Evolutionary conservation across 169 alveolate species (phyloP), one percentile per base, ranked within the genome.

Genomic region (Theileria equi): DNA sequence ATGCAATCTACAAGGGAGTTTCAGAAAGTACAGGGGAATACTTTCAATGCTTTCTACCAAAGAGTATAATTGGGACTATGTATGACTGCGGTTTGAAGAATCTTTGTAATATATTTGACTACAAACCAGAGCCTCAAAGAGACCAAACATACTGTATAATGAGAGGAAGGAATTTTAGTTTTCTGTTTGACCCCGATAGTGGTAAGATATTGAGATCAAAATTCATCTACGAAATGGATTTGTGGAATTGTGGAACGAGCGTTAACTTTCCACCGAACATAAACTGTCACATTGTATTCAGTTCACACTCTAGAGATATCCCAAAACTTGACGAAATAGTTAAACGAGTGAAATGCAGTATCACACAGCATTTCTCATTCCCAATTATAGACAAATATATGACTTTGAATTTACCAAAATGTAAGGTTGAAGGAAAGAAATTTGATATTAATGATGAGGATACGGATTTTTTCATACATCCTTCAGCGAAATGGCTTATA

Each of bases 211-310:
- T 60, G 13, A 38, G 23, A 8, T 31, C 62, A 13, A 60, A 29
- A 8, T 21, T 43, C 53, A 6, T 13, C 0, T 25, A 13, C 3
- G n/a, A 45, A 10, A 74, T 74, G 84, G 84, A 74, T 62, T 32
- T 50, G 53, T 60, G 66, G 71, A 74, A 74, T 19, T 16, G 55
- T 10, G 43, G 60, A n/a, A n/a, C n/a, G n/a, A n/a, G n/a, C n/a
- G n/a, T n/a, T n/a, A n/a, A n/a, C n/a, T n/a, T n/a, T n/a, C n/a
- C n/a, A n/a, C n/a, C n/a, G n/a, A n/a, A n/a, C n/a, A n/a, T n/a
- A n/a, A n/a, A n/a, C n/a, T n/a, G n/a, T n/a, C n/a, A n/a, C n/a
- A n/a, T n/a, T n/a, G n/a, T n/a, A n/a, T n/a, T n/a, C n/a, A n/a
- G n/a, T n/a, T n/a, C n/a, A n/a, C n/a, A n/a, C n/a, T n/a, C n/a